Base-by-base conservation (phyloP, 1,284 basidiomycete genomes). In the Sporisorium iseilematis-ciliati region DNA sequence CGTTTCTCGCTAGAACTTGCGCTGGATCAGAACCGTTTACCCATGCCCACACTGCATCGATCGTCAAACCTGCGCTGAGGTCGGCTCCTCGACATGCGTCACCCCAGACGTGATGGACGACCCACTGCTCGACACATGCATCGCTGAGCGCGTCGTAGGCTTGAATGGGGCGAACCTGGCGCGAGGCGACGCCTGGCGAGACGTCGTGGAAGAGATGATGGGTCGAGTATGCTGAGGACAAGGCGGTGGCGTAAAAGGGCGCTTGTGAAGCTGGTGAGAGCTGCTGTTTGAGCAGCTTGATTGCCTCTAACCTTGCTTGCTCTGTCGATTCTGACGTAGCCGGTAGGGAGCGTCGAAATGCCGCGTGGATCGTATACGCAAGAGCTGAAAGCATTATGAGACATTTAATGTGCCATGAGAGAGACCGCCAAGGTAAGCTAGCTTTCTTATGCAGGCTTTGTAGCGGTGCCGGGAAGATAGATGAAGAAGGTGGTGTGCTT, bases 21-120 rank as follows among this genome's bases (percentile, higher is more conserved):
- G 64, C 68, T 4, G 70, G 68, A 51, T 76, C 74, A 26, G 61
- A 65, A 23, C 71, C 71, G 20, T 74, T 74, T 21, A 74, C 71
- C 65, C 71, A 74, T 7, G 71, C 71, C 71, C 71, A 69, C 18
- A 74, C 58, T 2, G 65, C 71, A 52, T 74, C 65, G 52, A 69
- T 38, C 23, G 52, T 62, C 54, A 65, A 55, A 1, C 65, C 65
- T 16, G 50, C n/a, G 23, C 58, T 58, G 26, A 74, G 46, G n/a
- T 74, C 65, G 1, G 71, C 65, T 20, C 25, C 51, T 12, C 29
- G 26, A 42, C 71, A 74, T 0, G 54, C 59, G 6, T 42, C 43
- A 3, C 62, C 71, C 71, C 71, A 74, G 10, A 16, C 25, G 23
- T 69, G 65, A 10, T 65, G 60, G 5, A 69, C 63, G 26, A 74